Percentiles rank a stretch among this genome's conserved stretches.
phyloP scores from a whole-genome alignment of 345 rosid genomes.

The Rhizophora mangle region DNA sequence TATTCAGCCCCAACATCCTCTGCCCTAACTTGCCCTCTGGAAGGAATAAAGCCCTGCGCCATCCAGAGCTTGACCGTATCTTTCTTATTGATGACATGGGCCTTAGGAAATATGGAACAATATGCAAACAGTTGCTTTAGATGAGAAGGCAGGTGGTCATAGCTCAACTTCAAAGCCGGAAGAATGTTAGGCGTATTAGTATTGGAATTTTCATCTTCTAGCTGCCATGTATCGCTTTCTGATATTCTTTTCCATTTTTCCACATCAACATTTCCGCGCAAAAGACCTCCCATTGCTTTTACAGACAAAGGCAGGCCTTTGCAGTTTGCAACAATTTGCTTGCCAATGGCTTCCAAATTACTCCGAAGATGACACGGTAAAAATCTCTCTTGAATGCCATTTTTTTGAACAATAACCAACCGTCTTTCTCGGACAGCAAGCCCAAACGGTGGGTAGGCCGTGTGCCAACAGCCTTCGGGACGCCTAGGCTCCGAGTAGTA shows the following conservation, averaged over 20 bases:
- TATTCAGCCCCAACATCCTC: slow-evolving; percentile 23
- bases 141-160: slow-evolving; percentile 19
- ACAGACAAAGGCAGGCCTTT: slow-evolving; percentile 30
- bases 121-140: slow-evolving; percentile 19
- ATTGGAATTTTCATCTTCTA: background rate
- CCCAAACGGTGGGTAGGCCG: slow-evolving; percentile 1
- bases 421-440: slow-evolving; percentile 4
- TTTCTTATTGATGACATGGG: slow-evolving; percentile 13
- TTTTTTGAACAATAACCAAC: slow-evolving; percentile 4
- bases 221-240: slow-evolving; percentile 11
- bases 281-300: slow-evolving; percentile 23
- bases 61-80: slow-evolving; percentile 32
- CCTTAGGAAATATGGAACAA: slow-evolving; percentile 33
- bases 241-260: slow-evolving; percentile 9
- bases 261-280: slow-evolving; percentile 10
- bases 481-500: slow-evolving; percentile 18
- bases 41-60: slow-evolving; percentile 18
- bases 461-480: slow-evolving; percentile 4
- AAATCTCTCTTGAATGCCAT: background rate
- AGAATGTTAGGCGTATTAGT: background rate
- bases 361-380: background rate
- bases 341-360: slow-evolving; percentile 10
- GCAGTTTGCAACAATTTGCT: slow-evolving; percentile 22
- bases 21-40: background rate
- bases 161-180: slow-evolving; percentile 28